Base-by-base conservation (phyloP, 2,329 filamentous ascomycete species). In the Capronia americana region DNA sequence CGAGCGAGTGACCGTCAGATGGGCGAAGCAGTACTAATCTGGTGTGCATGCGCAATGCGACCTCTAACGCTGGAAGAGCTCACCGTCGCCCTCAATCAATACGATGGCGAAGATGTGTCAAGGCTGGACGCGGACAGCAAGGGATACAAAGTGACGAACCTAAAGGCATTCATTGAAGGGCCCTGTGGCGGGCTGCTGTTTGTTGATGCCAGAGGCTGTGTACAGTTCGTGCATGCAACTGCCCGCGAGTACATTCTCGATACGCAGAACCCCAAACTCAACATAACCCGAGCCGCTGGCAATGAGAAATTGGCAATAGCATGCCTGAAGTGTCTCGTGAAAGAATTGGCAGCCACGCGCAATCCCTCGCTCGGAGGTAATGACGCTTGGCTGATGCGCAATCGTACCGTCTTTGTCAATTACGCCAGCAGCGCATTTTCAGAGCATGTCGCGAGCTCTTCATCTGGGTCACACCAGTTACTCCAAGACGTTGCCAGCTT, bases 361-460 rank as follows among this genome's bases (percentile, higher is more conserved):
- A 46, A 30, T 24, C 56, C 20, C 26, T 26, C 20, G 17, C 38
- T 58, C 12, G 23, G 38, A 38, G 32, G 32, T 20, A 17, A 11
- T 44, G 56, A 58, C 41, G 14, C 20, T 26, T 5, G 26, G 32
- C 6, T n/a, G 11, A 44, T 6, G 23, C 28, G 34, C 17, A 38
- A 11, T 28, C 38, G 38, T 14, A 44, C 17, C 12, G 56, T 14
- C 11, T 48, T 58, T 48, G 32, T 38, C 28, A 58, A 26, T 23
- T 58, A 58, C 12, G 56, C 56, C n/a, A 58, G 56, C 38, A 12
- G 28, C 26, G 32, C 32, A 32, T 58, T 58, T 24, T 58, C 56
- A 14, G 56, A 58, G 24, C 56, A 58, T 46, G 17, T 58, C 24
- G 56, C 56, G 5, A 6, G 7, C 7, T 58, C 56, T 48, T 46